A percentile compares a stretch with the other conserved stretches of the same genome.
Evolutionary conservation across 768 basidiomycete genomes (phyloP).

Genomic region (Leccinellum albellum): DNA sequence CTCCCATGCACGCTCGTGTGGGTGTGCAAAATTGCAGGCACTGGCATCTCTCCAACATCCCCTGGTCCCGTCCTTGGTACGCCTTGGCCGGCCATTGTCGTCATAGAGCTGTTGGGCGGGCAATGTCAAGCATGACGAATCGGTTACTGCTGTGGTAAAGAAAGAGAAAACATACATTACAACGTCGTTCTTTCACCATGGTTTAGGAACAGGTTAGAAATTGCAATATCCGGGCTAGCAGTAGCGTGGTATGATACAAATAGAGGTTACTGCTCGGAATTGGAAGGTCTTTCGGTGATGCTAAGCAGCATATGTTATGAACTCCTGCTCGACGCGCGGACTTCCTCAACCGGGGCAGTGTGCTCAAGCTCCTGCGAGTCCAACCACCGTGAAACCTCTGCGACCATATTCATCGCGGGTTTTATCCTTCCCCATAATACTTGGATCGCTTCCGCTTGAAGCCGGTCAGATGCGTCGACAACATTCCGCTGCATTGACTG

Average conservation of each 20-base stretch:
- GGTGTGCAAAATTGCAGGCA: slow-evolving; percentile 30
- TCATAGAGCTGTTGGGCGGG: slow-evolving; percentile 23
- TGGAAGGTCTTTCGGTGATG: slow-evolving; percentile 1
- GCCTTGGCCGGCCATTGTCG: slow-evolving; percentile 26
- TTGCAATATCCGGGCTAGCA: neutral
- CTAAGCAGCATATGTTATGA: neutral
- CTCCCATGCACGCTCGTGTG: slow-evolving; percentile 32
- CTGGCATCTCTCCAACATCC: slow-evolving; percentile 22
- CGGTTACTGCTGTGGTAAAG: neutral
- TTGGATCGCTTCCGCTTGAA: slow-evolving; percentile 20
- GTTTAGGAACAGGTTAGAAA: neutral
- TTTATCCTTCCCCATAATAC: slow-evolving; percentile 27
- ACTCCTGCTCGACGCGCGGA: neutral
- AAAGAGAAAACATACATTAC: slow-evolving; percentile 24
- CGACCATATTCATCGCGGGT: slow-evolving; percentile 32
- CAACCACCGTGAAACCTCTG: slow-evolving; percentile 28
- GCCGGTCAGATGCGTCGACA: slow-evolving; percentile 13
- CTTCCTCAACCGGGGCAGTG: slow-evolving; percentile 17
- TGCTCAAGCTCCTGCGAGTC: slow-evolving; percentile 26
- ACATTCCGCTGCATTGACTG: slow-evolving; percentile 8
- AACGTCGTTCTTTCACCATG: slow-evolving; percentile 24
- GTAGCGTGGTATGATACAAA: slow-evolving; percentile 18
- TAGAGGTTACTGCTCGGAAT: slow-evolving; percentile 11
- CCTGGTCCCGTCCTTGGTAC: slow-evolving; percentile 13
- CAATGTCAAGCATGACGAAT: slow-evolving; percentile 4